Evolutionary conservation across 192 early-diverging fungal species (phyloP).

Genomic region (Umbelopsis sp.): DNA sequence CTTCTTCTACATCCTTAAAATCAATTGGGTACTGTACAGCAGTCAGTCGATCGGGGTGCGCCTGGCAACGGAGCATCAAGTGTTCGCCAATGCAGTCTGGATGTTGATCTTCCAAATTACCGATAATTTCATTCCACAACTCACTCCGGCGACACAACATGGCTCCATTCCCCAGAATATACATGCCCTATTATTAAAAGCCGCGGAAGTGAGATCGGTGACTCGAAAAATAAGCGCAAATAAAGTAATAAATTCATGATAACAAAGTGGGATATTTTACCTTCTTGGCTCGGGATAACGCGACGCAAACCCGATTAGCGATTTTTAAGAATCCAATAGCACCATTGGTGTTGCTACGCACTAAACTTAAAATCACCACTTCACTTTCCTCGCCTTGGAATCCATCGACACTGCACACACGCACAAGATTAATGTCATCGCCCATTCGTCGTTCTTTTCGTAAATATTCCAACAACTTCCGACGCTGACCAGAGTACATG

Average conservation of each 20-base stretch:
- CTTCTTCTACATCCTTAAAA: constrained; percentile 47
- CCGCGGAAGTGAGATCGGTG: not conserved
- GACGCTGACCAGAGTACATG: constrained; percentile 58
- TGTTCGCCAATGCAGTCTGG: constrained; percentile 43
- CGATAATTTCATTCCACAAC: constrained; percentile 52
- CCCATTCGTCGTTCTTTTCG: constrained; percentile 28
- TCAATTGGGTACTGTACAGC: constrained; percentile 46
- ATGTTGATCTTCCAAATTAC: constrained; percentile 25
- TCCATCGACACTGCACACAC: constrained; percentile 93
- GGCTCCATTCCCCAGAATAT: constrained; percentile 56
- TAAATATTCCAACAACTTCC: constrained; percentile 39
- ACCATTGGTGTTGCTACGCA: constrained; percentile 86
- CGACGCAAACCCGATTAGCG: constrained; percentile 58
- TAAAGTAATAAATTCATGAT: constrained; percentile 8
- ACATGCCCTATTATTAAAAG: constrained; percentile 47
- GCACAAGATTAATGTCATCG: constrained; percentile 63
- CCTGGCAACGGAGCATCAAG: constrained; percentile 41
- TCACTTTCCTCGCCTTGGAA: constrained; percentile 99
- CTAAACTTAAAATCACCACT: constrained; percentile 93
- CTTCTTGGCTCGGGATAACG: constrained; percentile 58
- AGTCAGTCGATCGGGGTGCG: constrained; percentile 40
- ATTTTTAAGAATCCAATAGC: constrained; percentile 84
- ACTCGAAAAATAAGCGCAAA: not conserved
- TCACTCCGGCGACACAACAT: constrained; percentile 46
- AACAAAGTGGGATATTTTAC: constrained; percentile 24